phyloP scores from a whole-genome alignment of 2,329 filamentous ascomycete species.

The Cordyceps pruinosa region DNA sequence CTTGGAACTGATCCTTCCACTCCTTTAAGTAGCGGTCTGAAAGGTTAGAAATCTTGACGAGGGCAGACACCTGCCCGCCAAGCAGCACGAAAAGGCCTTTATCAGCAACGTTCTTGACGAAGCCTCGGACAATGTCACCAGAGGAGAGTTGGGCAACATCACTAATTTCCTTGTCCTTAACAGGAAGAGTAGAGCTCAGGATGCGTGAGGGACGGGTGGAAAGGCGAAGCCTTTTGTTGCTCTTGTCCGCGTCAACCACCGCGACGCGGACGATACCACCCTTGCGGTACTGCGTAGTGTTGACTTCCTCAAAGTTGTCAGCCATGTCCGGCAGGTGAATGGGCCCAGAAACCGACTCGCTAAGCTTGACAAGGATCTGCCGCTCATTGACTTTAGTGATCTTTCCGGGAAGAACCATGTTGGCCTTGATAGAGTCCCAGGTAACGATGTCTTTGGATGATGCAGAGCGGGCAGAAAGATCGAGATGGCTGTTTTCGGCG shows the following conservation, averaged over 20 bases:
- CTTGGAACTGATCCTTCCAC: slow-evolving; percentile 83
- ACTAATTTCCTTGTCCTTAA: slow-evolving; percentile 75
- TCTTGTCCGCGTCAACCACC: slow-evolving; percentile 68
- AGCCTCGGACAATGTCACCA: slow-evolving; percentile 80
- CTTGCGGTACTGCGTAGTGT: slow-evolving; percentile 68
- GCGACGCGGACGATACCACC: slow-evolving; percentile 86
- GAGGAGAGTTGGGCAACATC: slow-evolving; percentile 62
- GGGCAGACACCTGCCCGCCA: slow-evolving; percentile 72
- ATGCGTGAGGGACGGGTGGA: slow-evolving; percentile 84
- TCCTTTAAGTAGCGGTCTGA: slow-evolving; percentile 91
- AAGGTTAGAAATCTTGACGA: slow-evolving; percentile 79
- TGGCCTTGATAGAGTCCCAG: slow-evolving; percentile 65
- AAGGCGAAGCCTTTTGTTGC: slow-evolving; percentile 77
- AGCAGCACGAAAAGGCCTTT: slow-evolving; percentile 84
- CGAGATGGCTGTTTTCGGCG: slow-evolving; percentile 63
- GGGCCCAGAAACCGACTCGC: slow-evolving; percentile 69
- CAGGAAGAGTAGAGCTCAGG: slow-evolving; percentile 72
- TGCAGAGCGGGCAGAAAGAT: slow-evolving; percentile 71
- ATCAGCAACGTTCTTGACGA: slow-evolving; percentile 83
- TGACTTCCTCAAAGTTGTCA: slow-evolving; percentile 79
- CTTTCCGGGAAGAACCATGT: slow-evolving; percentile 74
- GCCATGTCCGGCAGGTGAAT: slow-evolving; percentile 76
- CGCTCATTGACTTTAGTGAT: slow-evolving; percentile 82
- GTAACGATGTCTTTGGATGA: slow-evolving; percentile 43
- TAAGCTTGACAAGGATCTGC: slow-evolving; percentile 78